Evolutionary conservation across 2,329 filamentous ascomycete species (phyloP), one percentile per base, ranked within the genome.

Genomic region (Zopfia rhizophila): DNA sequence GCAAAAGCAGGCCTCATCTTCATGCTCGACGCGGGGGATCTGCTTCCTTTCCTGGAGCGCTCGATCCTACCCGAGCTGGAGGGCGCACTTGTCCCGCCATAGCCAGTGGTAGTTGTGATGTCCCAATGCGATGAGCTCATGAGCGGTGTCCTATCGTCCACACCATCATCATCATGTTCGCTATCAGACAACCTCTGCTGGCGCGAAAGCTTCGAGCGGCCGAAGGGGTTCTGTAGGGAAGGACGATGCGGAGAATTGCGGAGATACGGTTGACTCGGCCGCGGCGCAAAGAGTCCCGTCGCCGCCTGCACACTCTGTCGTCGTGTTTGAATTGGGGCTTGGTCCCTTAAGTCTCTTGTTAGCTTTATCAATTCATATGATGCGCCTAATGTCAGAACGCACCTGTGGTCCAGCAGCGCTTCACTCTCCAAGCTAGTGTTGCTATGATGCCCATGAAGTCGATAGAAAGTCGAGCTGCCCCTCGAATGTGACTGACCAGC

Each of bases 361-460:
- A n/a, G n/a, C n/a, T n/a, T n/a, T n/a, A n/a, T n/a, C n/a, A n/a
- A n/a, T n/a, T n/a, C n/a, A n/a, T n/a, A n/a, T n/a, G n/a, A n/a
- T n/a, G n/a, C n/a, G n/a, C n/a, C n/a, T n/a, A n/a, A n/a, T 19
- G 25, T 32, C 19, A 21, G 24, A 32, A 23, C 37, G 27, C 74
- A 89, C 85, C 91, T 84, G 72, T 97, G 93, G 72, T 97, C 93
- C 13, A 97, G 77, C 57, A 97, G 76, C 6, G 84, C 87, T 66
- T 96, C 88, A 69, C 91, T 97, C 58, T 97, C 93, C 53, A 97
- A 77, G 70, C 93, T 97, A 1, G 89, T 91, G 60, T 82, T 86
- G 74, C 93, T 97, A 53, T 86, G 66, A 66, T 89, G 90, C 33
- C 64, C 56, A 49, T 73, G 72, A 38, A 83, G 63, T 28, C 78